Evolutionary conservation across 805 yeast species (phyloP), one percentile per base, ranked within the genome.

Genomic region (Scheffersomyces ergatensis): DNA sequence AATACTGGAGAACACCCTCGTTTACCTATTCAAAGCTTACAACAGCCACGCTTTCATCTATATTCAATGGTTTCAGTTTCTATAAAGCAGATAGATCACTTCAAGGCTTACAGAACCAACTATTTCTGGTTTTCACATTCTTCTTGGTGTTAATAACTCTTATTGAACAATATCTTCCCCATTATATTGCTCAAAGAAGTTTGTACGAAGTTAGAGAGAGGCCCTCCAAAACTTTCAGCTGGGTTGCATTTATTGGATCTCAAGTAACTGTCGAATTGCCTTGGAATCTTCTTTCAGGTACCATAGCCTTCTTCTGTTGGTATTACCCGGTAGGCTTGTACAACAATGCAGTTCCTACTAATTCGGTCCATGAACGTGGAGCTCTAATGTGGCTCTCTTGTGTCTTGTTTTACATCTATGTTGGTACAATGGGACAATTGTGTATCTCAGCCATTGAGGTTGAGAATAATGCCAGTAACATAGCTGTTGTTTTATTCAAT

Each of bases 91-190:
- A 56, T 12, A 46, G 37, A 36, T 43, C 53, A 13, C 31, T 60
- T 39, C 58, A 56, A 40, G 65, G 63, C n/a, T 47, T 58, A 41
- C 63, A 79, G 82, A 87, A 56, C 60, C 87, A 84, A 67, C 81
- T 85, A 89, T 78, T 84, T 51, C 71, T 89, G 2, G 56, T 83
- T 33, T 86, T 86, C 67, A 82, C 85, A 88, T 75, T 80, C 53
- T 57, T 78, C 31, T 71, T 78, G 50, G 66, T 76, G 37, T 71
- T 80, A 63, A 72, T 73, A 48, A 80, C 85, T 18, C 53, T 81
- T 50, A 55, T 80, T 37, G 78, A 81, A 48, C 89, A 84, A 58
- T 71, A 77, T 64, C 61, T 82, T 48, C 89, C 89, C 15, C 58
- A 48, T 36, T 60, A 45, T 57, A 76, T 80, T 29, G 48, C 63